Evolutionary conservation across 163 green algal species (phyloP).

Genomic region (Trebouxia gelatinosa): DNA sequence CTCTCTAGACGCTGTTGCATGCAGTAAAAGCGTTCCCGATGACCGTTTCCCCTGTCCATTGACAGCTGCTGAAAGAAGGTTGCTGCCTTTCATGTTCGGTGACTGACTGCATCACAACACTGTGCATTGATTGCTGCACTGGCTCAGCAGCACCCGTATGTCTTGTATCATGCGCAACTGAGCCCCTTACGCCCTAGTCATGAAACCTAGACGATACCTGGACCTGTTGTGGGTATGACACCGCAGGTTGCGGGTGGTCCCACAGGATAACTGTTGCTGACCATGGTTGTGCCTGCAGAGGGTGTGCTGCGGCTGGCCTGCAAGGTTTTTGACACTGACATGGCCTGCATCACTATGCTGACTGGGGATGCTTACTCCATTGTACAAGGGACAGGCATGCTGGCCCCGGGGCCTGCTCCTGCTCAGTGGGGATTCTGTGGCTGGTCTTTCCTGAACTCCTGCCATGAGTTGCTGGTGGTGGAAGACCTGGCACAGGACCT

Average conservation of each 20-base stretch:
- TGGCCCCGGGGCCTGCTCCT: neutral
- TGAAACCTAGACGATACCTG: too few species aligned
- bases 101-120: neutral
- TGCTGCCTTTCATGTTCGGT: too few species aligned
- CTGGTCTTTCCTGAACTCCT: slow-evolving; percentile 26
- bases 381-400: slow-evolving; percentile 31
- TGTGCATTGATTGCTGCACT: neutral
- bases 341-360: slow-evolving; percentile 52
- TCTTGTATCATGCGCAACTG: too few species aligned
- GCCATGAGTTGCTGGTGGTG: slow-evolving; percentile 23
- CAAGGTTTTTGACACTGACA: slow-evolving; percentile 50
- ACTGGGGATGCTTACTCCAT: slow-evolving; percentile 55
- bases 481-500: slow-evolving; percentile 1
- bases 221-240: too few species aligned
- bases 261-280: neutral
- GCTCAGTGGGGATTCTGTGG: slow-evolving; percentile 28
- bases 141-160: too few species aligned
- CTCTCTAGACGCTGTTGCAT: too few species aligned
- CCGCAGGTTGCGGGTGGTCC: neutral
- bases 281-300: slow-evolving; percentile 29
- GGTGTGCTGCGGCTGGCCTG: slow-evolving; percentile 52
- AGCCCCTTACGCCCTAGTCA: too few species aligned
- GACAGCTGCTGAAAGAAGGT: too few species aligned
- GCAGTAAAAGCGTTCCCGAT: too few species aligned
- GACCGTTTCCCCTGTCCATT: too few species aligned